Evolutionary conservation across 1,139 yeast species (phyloP), one percentile per base, ranked within the genome.

Genomic region (Blastobotrys buckinghamii): DNA sequence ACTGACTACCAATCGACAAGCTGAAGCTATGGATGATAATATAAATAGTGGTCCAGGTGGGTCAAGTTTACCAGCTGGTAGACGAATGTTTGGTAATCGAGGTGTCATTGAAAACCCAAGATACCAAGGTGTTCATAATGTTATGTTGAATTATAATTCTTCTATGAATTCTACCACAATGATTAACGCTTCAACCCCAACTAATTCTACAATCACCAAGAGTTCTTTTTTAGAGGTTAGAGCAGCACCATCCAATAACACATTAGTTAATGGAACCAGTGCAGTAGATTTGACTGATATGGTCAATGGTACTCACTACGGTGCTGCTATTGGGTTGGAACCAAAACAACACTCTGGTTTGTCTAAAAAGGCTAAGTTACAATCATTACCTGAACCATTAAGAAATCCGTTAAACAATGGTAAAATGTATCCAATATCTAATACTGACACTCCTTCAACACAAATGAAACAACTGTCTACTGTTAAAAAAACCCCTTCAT

Each of bases 341-440:
- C 13, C 9, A 15, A 19, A 16, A 20, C 4, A 5, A 4, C 24
- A 22, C 7, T 4, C 24, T 22, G 24, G 7, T 5, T 22, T 7
- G 4, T 22, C 24, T 22, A 34, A 34, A 34, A 34, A 20, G 38
- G 9, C 12, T 6, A 10, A 34, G 12, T 9, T 16, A 10, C 38
- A 6, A 34, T 22, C 24, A 22, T 20, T 16, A 34, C 38, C 38
- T 10, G 38, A 16, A 20, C 38, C 29, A 30, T 16, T 41, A 4
- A 26, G 22, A 32, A 41, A 26, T 30, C 44, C 44, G 32, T 12
- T 41, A 9, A 32, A 41, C 16, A 29, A 29, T 38, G n/a, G 22
- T 37, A 6, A 15, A 34, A 42, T 42, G 39, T 35, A 34, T 39
- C 40, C 24, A 34, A 12, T 12, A 2, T 2, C 16, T 36, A 16